Conservation (phyloP, 192 early-diverging fungal species). For the Thamnidium elegans region DNA sequence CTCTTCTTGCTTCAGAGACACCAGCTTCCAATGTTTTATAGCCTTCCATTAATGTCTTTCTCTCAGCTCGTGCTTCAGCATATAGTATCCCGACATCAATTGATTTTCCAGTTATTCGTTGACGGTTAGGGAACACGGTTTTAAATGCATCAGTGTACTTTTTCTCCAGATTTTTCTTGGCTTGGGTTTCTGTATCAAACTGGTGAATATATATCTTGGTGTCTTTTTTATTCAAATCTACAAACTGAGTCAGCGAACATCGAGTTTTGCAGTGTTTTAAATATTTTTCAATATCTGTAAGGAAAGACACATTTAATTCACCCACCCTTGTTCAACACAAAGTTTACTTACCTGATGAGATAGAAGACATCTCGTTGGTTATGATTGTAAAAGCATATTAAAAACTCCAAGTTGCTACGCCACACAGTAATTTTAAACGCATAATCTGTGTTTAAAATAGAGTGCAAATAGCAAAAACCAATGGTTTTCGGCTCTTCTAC, state of each 20-base stretch:
- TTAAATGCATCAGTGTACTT: neutral
- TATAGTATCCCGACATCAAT: neutral
- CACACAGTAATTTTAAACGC: too few species aligned
- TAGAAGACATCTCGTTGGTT: conserved; percentile 5
- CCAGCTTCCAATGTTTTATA: neutral
- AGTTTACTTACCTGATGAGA: conserved; percentile 3
- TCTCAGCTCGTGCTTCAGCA: neutral
- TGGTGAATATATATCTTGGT: neutral
- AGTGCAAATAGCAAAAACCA: too few species aligned
- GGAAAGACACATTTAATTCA: neutral
- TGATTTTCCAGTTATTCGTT: neutral
- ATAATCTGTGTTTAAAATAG: too few species aligned
- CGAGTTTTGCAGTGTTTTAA: neutral
- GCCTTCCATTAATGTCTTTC: neutral
- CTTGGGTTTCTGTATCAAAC: conserved; percentile 6
- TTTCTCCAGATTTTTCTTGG: neutral
- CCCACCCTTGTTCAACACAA: neutral
- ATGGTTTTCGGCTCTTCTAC: too few species aligned
- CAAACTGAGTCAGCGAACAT: neutral
- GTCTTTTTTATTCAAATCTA: neutral
- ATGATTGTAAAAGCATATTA: too few species aligned
- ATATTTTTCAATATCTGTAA: conserved; percentile 5
- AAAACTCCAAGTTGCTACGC: too few species aligned
- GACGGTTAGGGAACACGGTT: neutral
- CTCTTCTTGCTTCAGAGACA: neutral